phyloP scores from a whole-genome alignment of 1,284 basidiomycete genomes.

The Ganoderma leucocontextum region DNA sequence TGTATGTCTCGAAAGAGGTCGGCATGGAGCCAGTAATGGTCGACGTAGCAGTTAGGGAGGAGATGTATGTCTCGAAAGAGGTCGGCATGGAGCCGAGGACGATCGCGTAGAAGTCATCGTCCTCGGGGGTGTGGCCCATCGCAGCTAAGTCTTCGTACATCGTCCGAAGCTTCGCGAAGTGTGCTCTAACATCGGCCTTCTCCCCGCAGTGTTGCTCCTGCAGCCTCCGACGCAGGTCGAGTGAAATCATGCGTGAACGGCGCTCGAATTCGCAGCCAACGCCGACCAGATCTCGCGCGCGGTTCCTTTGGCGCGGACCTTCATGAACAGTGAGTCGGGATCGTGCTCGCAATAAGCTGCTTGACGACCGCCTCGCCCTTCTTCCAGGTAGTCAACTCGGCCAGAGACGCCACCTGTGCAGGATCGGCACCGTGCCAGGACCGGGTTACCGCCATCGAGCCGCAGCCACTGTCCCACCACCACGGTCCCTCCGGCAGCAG shows the following conservation, averaged over 20 bases:
- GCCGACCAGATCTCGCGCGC: conserved; percentile 28
- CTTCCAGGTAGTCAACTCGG: conserved; percentile 16
- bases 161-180: conserved; percentile 29
- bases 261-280: conserved; percentile 23
- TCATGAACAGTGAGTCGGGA: conserved; percentile 27
- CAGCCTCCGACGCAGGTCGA: conserved; percentile 33
- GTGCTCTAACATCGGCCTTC: conserved; percentile 29
- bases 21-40: no score
- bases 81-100: conserved; percentile 26
- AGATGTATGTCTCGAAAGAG: conserved; percentile 21
- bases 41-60: conserved; percentile 14
- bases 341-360: conserved; percentile 24
- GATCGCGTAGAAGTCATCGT: neutral
- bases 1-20: no score
- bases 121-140: conserved; percentile 23
- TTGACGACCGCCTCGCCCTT: conserved; percentile 26
- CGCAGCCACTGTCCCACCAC: neutral
- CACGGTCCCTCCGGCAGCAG: neutral
- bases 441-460: neutral
- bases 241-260: conserved; percentile 31
- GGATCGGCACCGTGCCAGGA: neutral
- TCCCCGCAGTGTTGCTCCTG: conserved; percentile 31
- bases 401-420: conserved; percentile 7
- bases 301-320: conserved; percentile 7
- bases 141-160: conserved; percentile 34